Evolutionary conservation across 2,329 filamentous ascomycete genomes (phyloP).

Genomic region (Monosporascus ibericus): DNA sequence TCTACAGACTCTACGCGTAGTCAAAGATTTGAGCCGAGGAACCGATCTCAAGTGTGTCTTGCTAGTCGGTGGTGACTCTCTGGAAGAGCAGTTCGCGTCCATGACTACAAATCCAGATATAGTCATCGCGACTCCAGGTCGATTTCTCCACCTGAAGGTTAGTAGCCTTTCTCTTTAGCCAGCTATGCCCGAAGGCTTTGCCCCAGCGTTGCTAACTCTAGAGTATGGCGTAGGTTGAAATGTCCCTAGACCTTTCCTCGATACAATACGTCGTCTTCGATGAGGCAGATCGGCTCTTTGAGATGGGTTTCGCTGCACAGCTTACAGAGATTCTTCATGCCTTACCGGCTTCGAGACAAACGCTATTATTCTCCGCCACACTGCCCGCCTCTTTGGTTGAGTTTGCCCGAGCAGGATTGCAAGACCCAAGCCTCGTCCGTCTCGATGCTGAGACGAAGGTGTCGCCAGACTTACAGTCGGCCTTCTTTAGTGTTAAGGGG

Average conservation of each 20-base stretch:
- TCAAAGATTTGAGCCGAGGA: constrained; percentile 86
- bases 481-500: constrained; percentile 89
- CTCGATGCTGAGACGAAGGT: constrained; percentile 94
- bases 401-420: constrained; percentile 86
- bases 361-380: constrained; percentile 90
- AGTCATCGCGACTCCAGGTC: constrained; percentile 91
- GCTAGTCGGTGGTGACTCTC: constrained; percentile 77
- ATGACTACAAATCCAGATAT: constrained; percentile 97
- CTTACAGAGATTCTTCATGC: constrained; percentile 89
- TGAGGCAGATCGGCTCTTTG: constrained; percentile 92
- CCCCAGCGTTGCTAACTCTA: too few relatives aligned
- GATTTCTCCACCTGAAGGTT: constrained; percentile 88
- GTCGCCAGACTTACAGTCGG: constrained; percentile 90
- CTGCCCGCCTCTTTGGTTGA: constrained; percentile 91
- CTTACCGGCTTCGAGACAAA: constrained; percentile 78
- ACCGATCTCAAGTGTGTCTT: constrained; percentile 86
- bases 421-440: constrained; percentile 85
- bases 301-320: constrained; percentile 96
- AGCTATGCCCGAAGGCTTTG: too few relatives aligned
- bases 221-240: constrained; percentile 53
- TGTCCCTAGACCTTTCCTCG: constrained; percentile 84
- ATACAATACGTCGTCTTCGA: constrained; percentile 95
- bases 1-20: constrained; percentile 89
- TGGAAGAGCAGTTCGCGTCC: constrained; percentile 84
- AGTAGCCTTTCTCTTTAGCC: too few relatives aligned